phyloP scores from a whole-genome alignment of 202 grass and related monocot species.

The Elaeis oleifera region DNA sequence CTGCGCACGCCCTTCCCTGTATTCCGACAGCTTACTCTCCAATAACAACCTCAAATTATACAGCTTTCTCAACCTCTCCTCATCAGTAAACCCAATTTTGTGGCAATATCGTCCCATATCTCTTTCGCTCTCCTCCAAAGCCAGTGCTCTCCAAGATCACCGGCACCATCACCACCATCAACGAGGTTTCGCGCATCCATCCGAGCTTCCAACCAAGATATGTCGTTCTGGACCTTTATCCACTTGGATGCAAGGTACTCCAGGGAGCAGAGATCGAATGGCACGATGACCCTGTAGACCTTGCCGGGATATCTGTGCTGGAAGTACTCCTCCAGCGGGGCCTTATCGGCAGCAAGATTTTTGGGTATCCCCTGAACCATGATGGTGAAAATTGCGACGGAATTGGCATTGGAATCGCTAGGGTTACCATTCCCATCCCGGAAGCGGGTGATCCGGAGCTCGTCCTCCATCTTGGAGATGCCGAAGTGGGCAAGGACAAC shows the following conservation, averaged over 20 bases:
- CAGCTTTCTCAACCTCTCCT: conserved; percentile 63
- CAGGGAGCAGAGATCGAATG: conserved; percentile 73
- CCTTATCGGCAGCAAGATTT: conserved; percentile 54
- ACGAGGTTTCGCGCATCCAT: conserved; percentile 46
- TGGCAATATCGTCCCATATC: conserved; percentile 28
- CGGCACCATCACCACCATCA: conserved; percentile 1
- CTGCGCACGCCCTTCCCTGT: conserved; percentile 56
- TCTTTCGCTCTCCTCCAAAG: conserved; percentile 53
- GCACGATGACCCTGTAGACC: conserved; percentile 72
- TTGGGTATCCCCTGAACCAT: conserved; percentile 95
- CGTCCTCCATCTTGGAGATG: conserved; percentile 83
- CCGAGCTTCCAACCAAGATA: conserved; percentile 81
- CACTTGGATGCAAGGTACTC: conserved; percentile 59
- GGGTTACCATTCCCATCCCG: conserved; percentile 93
- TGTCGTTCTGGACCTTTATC: conserved; percentile 60
- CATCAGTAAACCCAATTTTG: conserved; percentile 68
- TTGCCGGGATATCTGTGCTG: conserved; percentile 93
- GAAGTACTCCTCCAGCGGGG: conserved; percentile 79
- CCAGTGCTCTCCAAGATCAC: conserved; percentile 26
- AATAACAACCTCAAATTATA: conserved; percentile 67
- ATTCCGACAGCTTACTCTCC: conserved; percentile 62
- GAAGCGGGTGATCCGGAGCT: conserved; percentile 85
- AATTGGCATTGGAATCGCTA: conserved; percentile 76
- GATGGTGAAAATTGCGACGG: conserved; percentile 85
- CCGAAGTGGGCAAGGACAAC: conserved; percentile 72